Base-by-base conservation (phyloP, 805 yeast species). In the Ogataea polymorpha region DNA sequence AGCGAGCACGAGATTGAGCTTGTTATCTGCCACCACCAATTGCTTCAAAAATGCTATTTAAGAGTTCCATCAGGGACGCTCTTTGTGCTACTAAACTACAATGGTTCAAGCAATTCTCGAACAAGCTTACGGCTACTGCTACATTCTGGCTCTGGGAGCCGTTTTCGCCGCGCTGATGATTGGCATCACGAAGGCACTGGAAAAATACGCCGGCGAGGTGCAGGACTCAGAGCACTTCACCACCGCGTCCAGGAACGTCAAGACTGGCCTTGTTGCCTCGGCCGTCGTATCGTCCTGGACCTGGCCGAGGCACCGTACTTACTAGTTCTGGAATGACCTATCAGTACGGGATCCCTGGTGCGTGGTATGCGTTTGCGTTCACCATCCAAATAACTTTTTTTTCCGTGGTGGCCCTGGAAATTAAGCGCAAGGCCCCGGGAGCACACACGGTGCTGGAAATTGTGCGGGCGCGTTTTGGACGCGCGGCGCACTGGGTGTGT, bases 91-190 rank as follows among this genome's bases (percentile, higher is more conserved):
- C 20, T 9, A n/a, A 23, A n/a, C 11, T 17, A 39, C 14, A 23
- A 59, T 55, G 48, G 49, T 45, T 10, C 46, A 45, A 32, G 49
- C 54, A 28, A 50, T 50, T 45, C 48, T 65, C 26, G 47, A 50
- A 12, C 67, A 63, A 45, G 58, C 62, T 14, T 65, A 64, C 50
- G 73, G 73, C 12, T 70, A 69, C 52, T 67, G 69, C 24, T 63
- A 62, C 42, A 59, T 65, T 23, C 41, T 70, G 30, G 73, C 67
- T 6, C 54, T 70, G 15, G 74, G 75, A 17, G 68, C 70, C 9
- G 68, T 67, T 35, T 72, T 72, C 50, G 75, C 76, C 4, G 46
- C 65, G 7, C 43, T 71, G 23, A 72, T 72, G 75, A 57, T 63
- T 25, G 35, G 45, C 20, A 61, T 71, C 43, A 66, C 76, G 2